Evolutionary conservation across 768 basidiomycete species (phyloP), one percentile per base, ranked within the genome.

Genomic region (Chalciporus sphaerocephalus): DNA sequence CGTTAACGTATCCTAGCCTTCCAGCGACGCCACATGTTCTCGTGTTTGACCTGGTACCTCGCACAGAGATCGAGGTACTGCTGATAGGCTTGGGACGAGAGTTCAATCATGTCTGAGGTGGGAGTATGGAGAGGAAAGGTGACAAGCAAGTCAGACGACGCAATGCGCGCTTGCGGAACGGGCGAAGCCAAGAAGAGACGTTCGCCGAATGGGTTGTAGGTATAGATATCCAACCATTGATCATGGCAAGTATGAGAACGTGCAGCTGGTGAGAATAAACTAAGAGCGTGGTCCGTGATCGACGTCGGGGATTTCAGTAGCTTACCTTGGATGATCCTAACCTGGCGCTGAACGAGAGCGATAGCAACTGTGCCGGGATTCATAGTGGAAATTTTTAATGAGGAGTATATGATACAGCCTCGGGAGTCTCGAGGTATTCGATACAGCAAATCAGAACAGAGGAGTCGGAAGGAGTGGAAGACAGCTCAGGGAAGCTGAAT

Each of bases 251-350:
- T 69, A 62, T 84, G 83, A 3, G 76, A 70, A 38, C 79, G 78
- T 15, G 74, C 68, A 37, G 79, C 85, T 87, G 54, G 20, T 35
- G 23, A 23, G 46, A 20, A 20, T 17, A 22, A 32, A 9, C 39
- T 49, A 52, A 53, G 48, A 33, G 37, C 38, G 42, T 12, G 11
- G 33, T 32, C 39, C 1, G 33, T n/a, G 21, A 9, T 27, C 10
- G 45, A 40, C 39, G 6, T 32, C 30, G 27, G 10, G 44, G n/a
- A n/a, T 15, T 9, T 18, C 17, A 15, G 11, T 7, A 27, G 27
- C 63, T 46, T 54, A 83, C 85, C 78, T 78, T 83, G 80, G 20
- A 86, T 79, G 49, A 87, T 60, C 72, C 76, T 78, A 25, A 87
- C 79, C 59, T 81, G 78, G 55, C 76, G 79, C 52, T 81, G 79